Evolutionary conservation across 2,329 filamentous ascomycete species (phyloP), one percentile per base, ranked within the genome.

Genomic region (Neofusicoccum kwambonambiense): DNA sequence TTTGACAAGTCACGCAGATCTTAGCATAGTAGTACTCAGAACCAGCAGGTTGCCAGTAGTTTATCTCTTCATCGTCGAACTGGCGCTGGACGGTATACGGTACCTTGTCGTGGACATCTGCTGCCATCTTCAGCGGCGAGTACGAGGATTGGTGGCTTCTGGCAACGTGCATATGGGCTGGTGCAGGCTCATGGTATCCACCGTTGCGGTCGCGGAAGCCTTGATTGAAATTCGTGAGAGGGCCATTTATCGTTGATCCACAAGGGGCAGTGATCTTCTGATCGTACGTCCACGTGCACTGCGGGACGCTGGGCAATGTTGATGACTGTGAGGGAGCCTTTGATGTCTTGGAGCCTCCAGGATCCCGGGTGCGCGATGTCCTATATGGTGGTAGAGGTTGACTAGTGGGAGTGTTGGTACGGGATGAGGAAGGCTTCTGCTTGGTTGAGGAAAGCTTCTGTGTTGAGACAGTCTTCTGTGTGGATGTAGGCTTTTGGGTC

Each of bases 21-120:
- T 51, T 50, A 12, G 45, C 35, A 9, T 62, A 62, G 58, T 62
- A 62, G 19, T 41, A 49, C 4, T 41, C 34, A n/a, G 58, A 62
- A 13, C 34, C 58, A 17, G 12, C 8, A 11, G 58, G 34, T 2
- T 27, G 17, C 58, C 58, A 62, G 34, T 50, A 62, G 44, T 62
- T 62, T 19, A 62, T 50, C 3, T 62, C 58, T 3, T 49, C 4
- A 7, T 51, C 13, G n/a, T 62, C 17, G 34, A 62, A 62, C n/a
- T 22, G 17, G 11, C n/a, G 17, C 12, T 42, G 35, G 2, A 57
- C n/a, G 4, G 52, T n/a, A 17, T 6, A 9, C 5, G 52, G 52
- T 9, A 57, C 31, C 6, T 12, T 15, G 12, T 19, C 34, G 9
- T 17, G 13, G n/a, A 37, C 34, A 31, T 37, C 12, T 17, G 11